These are phyloP conservation scores for Fusarium azukiicola DNA, from an alignment of 2,329 filamentous ascomycete genomes.

Conservation along the genomic window DNA sequence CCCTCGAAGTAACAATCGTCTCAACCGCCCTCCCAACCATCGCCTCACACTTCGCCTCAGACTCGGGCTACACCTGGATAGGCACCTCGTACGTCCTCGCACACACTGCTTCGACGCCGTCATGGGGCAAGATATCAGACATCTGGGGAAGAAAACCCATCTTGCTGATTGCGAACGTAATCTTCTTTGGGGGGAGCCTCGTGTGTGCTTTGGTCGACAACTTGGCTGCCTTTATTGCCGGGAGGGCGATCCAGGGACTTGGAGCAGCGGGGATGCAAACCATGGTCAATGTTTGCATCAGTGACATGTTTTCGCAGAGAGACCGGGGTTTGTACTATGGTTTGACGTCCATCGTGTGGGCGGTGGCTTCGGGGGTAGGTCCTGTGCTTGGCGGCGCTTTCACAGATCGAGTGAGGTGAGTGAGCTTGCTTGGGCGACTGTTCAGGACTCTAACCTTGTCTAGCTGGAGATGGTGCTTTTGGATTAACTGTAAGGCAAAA, in stretches of 20 bases:
- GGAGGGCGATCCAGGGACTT: constrained; percentile 72
- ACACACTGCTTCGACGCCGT: constrained; percentile 82
- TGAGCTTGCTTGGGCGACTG: accelerated
- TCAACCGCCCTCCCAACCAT: constrained; percentile 83
- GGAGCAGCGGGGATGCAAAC: constrained; percentile 74
- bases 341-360: constrained; percentile 84
- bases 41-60: constrained; percentile 77
- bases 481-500: constrained; percentile 70
- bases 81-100: constrained; percentile 87
- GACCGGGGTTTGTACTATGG: constrained; percentile 75
- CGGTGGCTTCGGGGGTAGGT: constrained; percentile 82
- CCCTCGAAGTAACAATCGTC: constrained; percentile 78
- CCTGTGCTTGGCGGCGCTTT: constrained; percentile 83
- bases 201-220: constrained; percentile 69
- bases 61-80: constrained; percentile 88
- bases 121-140: constrained; percentile 84
- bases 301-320: constrained; percentile 72
- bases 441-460: not conserved
- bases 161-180: constrained; percentile 67
- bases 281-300: constrained; percentile 75
- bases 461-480: constrained; percentile 71
- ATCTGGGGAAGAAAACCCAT: constrained; percentile 79
- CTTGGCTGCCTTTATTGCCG: constrained; percentile 65
- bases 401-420: constrained; percentile 77
- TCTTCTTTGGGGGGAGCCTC: constrained; percentile 76